Evolutionary conservation across 805 yeast species (phyloP), one percentile per base, ranked within the genome.

Genomic region (Starmerella apicola): DNA sequence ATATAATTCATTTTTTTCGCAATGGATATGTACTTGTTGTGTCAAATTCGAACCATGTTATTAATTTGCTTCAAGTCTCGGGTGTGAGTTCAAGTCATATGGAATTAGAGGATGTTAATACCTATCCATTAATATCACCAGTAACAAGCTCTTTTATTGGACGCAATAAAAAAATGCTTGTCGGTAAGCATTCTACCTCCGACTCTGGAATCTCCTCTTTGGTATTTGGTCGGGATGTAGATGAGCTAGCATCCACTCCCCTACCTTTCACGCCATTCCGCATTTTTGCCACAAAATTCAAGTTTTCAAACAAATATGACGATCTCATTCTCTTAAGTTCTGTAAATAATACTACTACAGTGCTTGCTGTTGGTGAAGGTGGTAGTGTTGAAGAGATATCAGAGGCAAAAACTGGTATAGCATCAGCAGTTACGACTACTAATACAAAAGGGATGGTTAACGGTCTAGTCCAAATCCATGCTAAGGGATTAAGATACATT

Each of bases 1-100:
- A 18, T 7, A 15, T 15, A 7, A n/a, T 88, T 10, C 63, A 68
- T 29, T 72, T 88, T 31, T 67, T 85, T 46, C 78, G 71, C 47
- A 70, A 81, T 5, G 98, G 97, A 0, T 80, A 75, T 48, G 51
- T 88, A 27, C 81, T 74, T 55, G 80, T 78, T 1, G 76, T 77
- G 45, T 62, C 75, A 7, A 78, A 78, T 42, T 57, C 64, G 41
- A 17, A 20, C 7, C 75, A 78, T 22, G 76, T 78, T 51, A 81
- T 78, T 51, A 57, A 64, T 16, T 63, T 81, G n/a, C 82, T 77
- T 52, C 95, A 84, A 55, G 80, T 88, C 51, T 83, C 79, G 45
- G 71, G 71, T 36, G 61, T 85, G 33, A 71, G 61, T 12, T 68
- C 67, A 19, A 71, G 61, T 12, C 68, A 67, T 19, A 63, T 34